Base-by-base conservation (phyloP, 75 land plant species). In the Isoetes taiwanensis region DNA sequence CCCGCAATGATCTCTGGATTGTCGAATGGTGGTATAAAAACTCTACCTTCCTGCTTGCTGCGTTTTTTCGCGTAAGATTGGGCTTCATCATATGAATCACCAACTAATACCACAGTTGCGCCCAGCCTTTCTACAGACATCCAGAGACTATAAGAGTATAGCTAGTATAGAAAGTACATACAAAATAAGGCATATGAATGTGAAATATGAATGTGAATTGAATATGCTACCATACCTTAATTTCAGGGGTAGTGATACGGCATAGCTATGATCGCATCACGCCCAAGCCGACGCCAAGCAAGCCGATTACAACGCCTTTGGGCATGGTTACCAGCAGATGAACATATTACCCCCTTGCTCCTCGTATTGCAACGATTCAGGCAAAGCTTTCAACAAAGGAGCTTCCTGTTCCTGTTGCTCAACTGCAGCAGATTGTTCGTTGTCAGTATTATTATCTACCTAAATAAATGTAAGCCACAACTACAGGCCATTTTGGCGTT, bases 241-340 rank as follows among this genome's bases (percentile, higher is more conserved):
- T 86, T 57, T 80, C 81, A 32, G 93, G 93, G 20, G 93, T 86
- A 4, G 93, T 84, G 27, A 80, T 75, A 32, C n/a, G 93, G 89
- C 89, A 86, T 84, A 14, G 34, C 93, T 64, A 86, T 80, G 2
- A 80, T 75, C 30, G 88, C 93, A 80, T 66, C 55, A 41, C 89
- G 80, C 4, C 70, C 65, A 20, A 86, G 57, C 57, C 48, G 65
- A 48, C 62, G 62, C 19, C 84, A 87, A 40, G 93, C 69, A 32
- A 86, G 59, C 25, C 88, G 88, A 67, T 83, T 88, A n/a, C n/a
- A n/a, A 41, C 72, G 77, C 5, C 93, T 88, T 71, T 86, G 93
- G 2, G 93, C 93, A 71, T 86, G 93, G 37, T 86, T 86, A 24
- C 93, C 87, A 32, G 93, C 93, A n/a, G 93, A 86, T 14, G 93